These are phyloP conservation scores for Stephania yunnanensis DNA, from an alignment of 164 flowering plant species.

Conservation along the genomic window DNA sequence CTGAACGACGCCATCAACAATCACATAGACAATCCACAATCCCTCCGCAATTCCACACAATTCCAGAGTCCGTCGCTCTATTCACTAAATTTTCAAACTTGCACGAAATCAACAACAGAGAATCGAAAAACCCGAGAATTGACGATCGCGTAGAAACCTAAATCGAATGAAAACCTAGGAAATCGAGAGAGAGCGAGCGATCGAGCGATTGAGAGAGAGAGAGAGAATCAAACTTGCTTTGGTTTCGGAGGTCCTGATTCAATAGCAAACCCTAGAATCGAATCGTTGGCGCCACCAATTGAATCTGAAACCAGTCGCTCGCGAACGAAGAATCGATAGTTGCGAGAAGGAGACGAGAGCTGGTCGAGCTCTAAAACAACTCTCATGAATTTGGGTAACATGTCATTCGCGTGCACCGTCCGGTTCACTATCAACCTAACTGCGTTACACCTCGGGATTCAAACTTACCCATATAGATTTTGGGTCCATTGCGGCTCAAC, in stretches of 20 bases:
- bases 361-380: too few species aligned
- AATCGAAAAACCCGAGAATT: too few species aligned
- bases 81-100: not conserved
- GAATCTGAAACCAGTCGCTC: not conserved
- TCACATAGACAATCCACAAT: not conserved
- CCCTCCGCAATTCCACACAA: not conserved
- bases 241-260: not conserved
- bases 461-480: too few species aligned
- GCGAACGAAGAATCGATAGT: too few species aligned
- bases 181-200: too few species aligned
- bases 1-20: constrained; percentile 60
- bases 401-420: too few species aligned
- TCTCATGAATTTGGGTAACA: too few species aligned
- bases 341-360: too few species aligned
- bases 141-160: too few species aligned
- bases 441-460: too few species aligned
- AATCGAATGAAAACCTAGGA: not conserved
- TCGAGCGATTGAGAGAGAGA: not conserved
- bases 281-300: not conserved
- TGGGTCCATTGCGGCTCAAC: too few species aligned
- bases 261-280: not conserved
- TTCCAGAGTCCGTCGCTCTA: not conserved
- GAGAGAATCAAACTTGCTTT: not conserved
- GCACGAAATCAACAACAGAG: not conserved
- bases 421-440: too few species aligned